Base-by-base conservation (phyloP, 2,329 filamentous ascomycete species). In the Fusarium sp. region DNA sequence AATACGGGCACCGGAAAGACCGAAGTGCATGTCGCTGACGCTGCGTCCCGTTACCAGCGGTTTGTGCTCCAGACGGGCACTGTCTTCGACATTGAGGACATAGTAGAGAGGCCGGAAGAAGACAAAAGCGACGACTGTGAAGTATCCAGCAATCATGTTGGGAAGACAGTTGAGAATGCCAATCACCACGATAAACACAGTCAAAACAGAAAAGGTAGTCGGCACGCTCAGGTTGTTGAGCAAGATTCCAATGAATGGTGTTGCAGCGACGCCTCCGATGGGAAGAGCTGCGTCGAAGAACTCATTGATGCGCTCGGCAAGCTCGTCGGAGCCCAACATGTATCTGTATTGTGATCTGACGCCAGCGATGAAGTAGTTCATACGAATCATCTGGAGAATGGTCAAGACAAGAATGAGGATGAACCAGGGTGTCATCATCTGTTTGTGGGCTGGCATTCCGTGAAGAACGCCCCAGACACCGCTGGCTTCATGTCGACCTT, bases 81-180 rank as follows among this genome's bases (percentile, higher is more conserved):
- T 35, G 14, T 35, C 33, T 35, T 35, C 33, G 33, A 35, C 14
- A 15, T 35, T 35, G 33, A 35, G 33, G 33, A 94, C 93, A 80
- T 94, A 94, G 80, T 93, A 95, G 0, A 94, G 83, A 0, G 92
- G 92, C 0, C 92, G 88, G 70, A 93, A 92, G 35, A 93, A 78
- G 20, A 93, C 91, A 71, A 94, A 94, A 2, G 91, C 81, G 18
- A 87, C 78, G 17, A 94, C 87, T 11, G 92, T 93, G 1, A 83
- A 84, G 71, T 93, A 93, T 0, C 88, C 91, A 6, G 88, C 87
- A 84, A 87, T 89, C 27, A 87, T 82, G 53, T 86, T 81, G 0
- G 90, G 88, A 2, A 94, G 83, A 53, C 91, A 87, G 44, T 92
- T 92, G 1, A 93, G 83, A 5, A 91, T 77, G 3, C 83, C 83